A percentile compares a stretch with the other conserved stretches of the same genome.
phyloP scores from a whole-genome alignment of 2,329 filamentous ascomycete species.

The Mycocentrospora acerina region DNA sequence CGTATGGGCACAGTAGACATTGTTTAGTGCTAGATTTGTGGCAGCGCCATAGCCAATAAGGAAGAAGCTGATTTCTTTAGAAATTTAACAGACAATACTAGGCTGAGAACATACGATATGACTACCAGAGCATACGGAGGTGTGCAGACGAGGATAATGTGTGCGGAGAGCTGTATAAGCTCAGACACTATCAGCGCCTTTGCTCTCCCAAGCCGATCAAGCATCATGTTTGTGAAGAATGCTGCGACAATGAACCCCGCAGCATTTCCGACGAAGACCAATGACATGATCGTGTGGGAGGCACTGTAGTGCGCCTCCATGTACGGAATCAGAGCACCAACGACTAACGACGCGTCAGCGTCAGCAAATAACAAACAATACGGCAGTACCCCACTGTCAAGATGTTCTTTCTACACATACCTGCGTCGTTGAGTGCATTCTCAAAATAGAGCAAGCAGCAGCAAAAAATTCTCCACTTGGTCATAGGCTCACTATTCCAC shows the following conservation, averaged over 20 bases:
- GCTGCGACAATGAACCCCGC: slow-evolving; percentile 75
- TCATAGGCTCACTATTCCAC: slow-evolving; percentile 62
- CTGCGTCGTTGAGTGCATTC: slow-evolving; percentile 73
- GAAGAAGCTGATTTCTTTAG: slow-evolving; percentile 58
- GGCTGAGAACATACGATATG: slow-evolving; percentile 40
- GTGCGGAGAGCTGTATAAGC: slow-evolving; percentile 60
- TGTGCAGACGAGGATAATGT: slow-evolving; percentile 64
- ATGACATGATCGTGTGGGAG: slow-evolving; percentile 74
- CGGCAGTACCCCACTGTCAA: neutral
- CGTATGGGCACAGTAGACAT: slow-evolving; percentile 58
- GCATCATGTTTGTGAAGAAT: slow-evolving; percentile 65
- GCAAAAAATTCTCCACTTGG: slow-evolving; percentile 67
- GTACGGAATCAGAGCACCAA: slow-evolving; percentile 78
- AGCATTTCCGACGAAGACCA: slow-evolving; percentile 80
- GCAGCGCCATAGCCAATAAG: slow-evolving; percentile 60
- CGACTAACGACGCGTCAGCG: slow-evolving; percentile 42
- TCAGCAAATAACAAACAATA: neutral
- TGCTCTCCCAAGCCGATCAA: slow-evolving; percentile 64
- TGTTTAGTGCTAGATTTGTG: slow-evolving; percentile 56
- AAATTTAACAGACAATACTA: neutral
- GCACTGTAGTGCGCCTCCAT: slow-evolving; percentile 76
- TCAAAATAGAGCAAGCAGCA: slow-evolving; percentile 67
- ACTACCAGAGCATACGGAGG: slow-evolving; percentile 72
- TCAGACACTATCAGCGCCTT: slow-evolving; percentile 63
- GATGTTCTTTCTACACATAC: slow-evolving; percentile 16